phyloP scores from a whole-genome alignment of 768 basidiomycete species.

The Amanita muscaria region DNA sequence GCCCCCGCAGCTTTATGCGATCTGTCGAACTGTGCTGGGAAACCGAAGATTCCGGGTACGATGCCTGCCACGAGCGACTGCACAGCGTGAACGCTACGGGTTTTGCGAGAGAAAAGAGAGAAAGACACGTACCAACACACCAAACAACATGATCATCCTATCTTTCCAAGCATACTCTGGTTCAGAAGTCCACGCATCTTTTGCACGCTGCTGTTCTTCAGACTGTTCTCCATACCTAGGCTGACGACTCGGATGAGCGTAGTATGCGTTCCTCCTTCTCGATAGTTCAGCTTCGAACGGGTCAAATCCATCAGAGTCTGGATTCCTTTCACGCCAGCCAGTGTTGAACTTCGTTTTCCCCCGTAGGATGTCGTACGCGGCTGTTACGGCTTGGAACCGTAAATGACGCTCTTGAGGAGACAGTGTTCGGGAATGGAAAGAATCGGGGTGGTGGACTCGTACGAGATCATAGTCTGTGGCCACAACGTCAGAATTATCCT shows the following conservation, averaged over 20 bases:
- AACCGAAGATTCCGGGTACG: constrained; percentile 32
- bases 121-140: constrained; percentile 34
- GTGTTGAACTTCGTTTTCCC: constrained; percentile 21
- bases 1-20: constrained; percentile 43
- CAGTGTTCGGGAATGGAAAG: constrained; percentile 31
- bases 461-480: constrained; percentile 67
- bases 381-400: constrained; percentile 55
- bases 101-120: background rate
- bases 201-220: constrained; percentile 10
- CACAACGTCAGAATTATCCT: background rate
- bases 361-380: constrained; percentile 53
- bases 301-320: constrained; percentile 21
- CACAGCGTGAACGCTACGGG: background rate
- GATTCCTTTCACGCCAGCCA: background rate
- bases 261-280: constrained; percentile 34
- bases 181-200: constrained; percentile 22
- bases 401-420: constrained; percentile 40
- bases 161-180: constrained; percentile 45
- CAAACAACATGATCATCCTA: constrained; percentile 36
- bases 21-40: constrained; percentile 28
- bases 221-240: constrained; percentile 10
- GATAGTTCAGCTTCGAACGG: constrained; percentile 44
- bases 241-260: constrained; percentile 23
- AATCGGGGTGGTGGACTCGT: constrained; percentile 65
- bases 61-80: constrained; percentile 31